These are phyloP conservation scores for Willaertia magna DNA, from an alignment of 208 protist genomes.

Conservation along the genomic window DNA sequence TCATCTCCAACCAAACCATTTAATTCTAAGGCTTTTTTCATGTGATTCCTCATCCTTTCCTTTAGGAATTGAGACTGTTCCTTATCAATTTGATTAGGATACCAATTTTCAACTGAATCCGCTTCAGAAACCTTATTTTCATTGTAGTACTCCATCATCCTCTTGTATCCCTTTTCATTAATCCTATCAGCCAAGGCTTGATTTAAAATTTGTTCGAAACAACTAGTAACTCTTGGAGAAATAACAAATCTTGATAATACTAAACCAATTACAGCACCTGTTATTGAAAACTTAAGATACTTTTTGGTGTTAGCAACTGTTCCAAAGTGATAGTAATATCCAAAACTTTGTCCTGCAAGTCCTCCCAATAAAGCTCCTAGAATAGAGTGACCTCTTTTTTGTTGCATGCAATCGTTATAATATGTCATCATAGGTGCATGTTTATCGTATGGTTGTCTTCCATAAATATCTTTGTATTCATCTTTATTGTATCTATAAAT, in stretches of 20 bases:
- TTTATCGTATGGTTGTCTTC: background rate
- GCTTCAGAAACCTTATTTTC: background rate
- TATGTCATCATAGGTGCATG: background rate
- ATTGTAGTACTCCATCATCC: background rate
- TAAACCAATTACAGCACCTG: background rate
- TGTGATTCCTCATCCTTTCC: background rate
- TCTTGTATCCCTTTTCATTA: background rate
- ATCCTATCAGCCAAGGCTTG: background rate
- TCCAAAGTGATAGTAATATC: background rate
- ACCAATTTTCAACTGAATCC: background rate
- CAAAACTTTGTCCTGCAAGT: background rate
- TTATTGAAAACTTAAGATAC: background rate
- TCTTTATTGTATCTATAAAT: background rate
- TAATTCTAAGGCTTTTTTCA: background rate
- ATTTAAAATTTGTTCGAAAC: background rate
- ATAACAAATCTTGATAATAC: background rate
- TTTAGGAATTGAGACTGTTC: background rate
- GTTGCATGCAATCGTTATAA: background rate
- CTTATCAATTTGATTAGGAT: background rate
- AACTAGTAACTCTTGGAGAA: background rate
- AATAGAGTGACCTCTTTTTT: background rate
- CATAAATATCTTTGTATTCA: background rate
- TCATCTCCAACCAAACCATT: no score
- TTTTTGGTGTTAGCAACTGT: background rate
- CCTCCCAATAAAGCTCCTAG: background rate